These are phyloP conservation scores for Cladophialophora exuberans DNA, from an alignment of 2,329 filamentous ascomycete species.

Conservation along the genomic window DNA sequence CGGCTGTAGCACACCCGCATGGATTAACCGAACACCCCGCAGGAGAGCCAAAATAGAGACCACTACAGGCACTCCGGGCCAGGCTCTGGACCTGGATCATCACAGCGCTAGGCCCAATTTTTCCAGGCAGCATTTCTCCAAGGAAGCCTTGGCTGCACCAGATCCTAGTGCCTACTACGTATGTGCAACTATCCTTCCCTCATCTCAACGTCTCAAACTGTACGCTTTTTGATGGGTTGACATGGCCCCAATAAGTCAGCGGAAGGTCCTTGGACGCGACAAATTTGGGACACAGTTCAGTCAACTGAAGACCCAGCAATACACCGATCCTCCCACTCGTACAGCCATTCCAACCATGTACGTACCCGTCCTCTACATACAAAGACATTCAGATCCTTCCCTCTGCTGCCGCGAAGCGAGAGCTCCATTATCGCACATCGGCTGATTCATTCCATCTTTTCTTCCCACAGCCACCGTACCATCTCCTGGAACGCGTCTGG, in stretches of 20 bases:
- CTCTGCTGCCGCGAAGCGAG: not conserved
- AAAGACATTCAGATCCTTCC: not conserved
- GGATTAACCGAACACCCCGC: too few species aligned
- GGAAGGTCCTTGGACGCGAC: constrained; percentile 61
- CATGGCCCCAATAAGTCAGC: constrained; percentile 35
- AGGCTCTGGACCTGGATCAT: too few species aligned
- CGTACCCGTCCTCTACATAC: constrained; percentile 34
- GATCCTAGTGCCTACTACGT: too few species aligned
- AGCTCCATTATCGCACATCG: constrained; percentile 25
- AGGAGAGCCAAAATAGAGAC: too few species aligned
- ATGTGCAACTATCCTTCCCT: too few species aligned
- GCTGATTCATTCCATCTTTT: constrained; percentile 23
- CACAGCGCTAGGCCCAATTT: too few species aligned
- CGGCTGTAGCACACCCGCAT: too few species aligned
- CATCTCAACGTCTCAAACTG: too few species aligned
- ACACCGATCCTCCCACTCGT: constrained; percentile 64
- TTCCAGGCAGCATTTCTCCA: too few species aligned
- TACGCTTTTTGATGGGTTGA: too few species aligned
- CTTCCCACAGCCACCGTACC: constrained; percentile 64
- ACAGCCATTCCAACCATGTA: constrained; percentile 62
- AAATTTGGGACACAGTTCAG: constrained; percentile 69
- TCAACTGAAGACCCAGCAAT: constrained; percentile 70
- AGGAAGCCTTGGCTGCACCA: too few species aligned
- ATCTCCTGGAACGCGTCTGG: constrained; percentile 90
- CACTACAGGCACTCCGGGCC: too few species aligned